These are phyloP conservation scores for Debaryomycetaceae sp. DNA, from an alignment of 1,139 yeast genomes.

Conservation along the genomic window DNA sequence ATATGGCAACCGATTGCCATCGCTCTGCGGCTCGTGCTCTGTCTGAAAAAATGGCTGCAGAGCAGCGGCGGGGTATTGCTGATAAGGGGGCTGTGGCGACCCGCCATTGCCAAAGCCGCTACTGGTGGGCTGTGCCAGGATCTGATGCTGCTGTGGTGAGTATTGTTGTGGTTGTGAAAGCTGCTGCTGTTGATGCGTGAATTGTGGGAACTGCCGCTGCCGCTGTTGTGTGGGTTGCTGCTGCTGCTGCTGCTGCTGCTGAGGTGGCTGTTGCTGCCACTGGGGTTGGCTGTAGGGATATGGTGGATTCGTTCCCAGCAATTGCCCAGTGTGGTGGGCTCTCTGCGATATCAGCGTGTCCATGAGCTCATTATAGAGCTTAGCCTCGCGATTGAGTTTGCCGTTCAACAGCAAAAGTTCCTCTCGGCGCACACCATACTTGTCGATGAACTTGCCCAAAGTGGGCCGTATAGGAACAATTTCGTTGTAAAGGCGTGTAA, in stretches of 20 bases:
- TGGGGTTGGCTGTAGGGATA: slow-evolving; percentile 9
- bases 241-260: slow-evolving; percentile 9
- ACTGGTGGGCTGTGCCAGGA: slow-evolving; percentile 32
- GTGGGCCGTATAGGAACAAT: slow-evolving; percentile 71
- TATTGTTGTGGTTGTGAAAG: slow-evolving; percentile 7
- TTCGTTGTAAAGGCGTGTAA: slow-evolving; percentile 59
- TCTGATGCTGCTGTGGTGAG: slow-evolving; percentile 10
- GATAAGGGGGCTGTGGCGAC: slow-evolving; percentile 8
- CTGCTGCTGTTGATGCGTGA: too few relatives aligned
- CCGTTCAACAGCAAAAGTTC: slow-evolving; percentile 69
- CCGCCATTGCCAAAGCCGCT: slow-evolving; percentile 34
- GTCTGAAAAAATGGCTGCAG: not conserved
- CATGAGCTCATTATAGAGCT: slow-evolving; percentile 64
- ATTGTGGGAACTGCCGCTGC: slow-evolving; percentile 5
- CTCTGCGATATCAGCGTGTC: slow-evolving; percentile 41
- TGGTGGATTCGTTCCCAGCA: slow-evolving; percentile 7
- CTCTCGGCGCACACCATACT: slow-evolving; percentile 68
- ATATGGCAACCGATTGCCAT: too few relatives aligned
- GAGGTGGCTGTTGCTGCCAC: slow-evolving; percentile 9
- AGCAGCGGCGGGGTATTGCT: slow-evolving; percentile 4
- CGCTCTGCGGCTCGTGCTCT: too few relatives aligned
- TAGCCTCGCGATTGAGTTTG: slow-evolving; percentile 64
- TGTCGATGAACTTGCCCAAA: slow-evolving; percentile 68
- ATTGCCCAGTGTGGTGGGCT: slow-evolving; percentile 11
- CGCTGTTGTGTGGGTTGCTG: slow-evolving; percentile 22